phyloP scores from a whole-genome alignment of 768 basidiomycete species.

The Lactifluus pinguis region DNA sequence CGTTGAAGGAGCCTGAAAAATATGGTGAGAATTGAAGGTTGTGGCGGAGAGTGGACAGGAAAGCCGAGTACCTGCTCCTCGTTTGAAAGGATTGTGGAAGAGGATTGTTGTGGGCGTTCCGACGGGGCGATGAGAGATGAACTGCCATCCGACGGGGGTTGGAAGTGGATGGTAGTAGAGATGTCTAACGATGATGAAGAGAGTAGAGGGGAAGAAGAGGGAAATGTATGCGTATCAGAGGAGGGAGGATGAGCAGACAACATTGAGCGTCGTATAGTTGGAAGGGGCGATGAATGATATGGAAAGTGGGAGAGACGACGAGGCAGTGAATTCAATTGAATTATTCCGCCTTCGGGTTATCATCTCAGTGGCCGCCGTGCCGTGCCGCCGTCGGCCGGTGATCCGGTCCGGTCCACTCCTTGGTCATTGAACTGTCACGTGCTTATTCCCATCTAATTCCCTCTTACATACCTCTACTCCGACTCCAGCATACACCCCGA shows the following conservation, averaged over 20 bases:
- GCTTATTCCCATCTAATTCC: too few species aligned
- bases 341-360: too few species aligned
- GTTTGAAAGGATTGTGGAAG: slow-evolving; percentile 3
- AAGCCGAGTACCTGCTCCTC: slow-evolving; percentile 9
- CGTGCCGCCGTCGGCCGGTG: too few species aligned
- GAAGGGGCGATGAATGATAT: neutral
- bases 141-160: neutral
- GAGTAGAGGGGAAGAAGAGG: slow-evolving; percentile 20
- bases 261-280: neutral
- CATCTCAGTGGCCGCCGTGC: too few species aligned
- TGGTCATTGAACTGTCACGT: too few species aligned
- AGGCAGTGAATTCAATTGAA: too few species aligned
- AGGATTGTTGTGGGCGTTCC: neutral
- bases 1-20: slow-evolving; percentile 9
- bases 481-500: too few species aligned
- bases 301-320: neutral
- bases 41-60: neutral
- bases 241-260: neutral
- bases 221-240: slow-evolving; percentile 33
- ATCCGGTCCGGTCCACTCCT: too few species aligned
- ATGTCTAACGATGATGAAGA: slow-evolving; percentile 15
- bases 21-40: slow-evolving; percentile 13
- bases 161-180: slow-evolving; percentile 16
- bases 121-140: neutral
- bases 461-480: too few species aligned